Evolutionary conservation across 306 rosid genomes (phyloP).

Genomic region (Comarum palustre): DNA sequence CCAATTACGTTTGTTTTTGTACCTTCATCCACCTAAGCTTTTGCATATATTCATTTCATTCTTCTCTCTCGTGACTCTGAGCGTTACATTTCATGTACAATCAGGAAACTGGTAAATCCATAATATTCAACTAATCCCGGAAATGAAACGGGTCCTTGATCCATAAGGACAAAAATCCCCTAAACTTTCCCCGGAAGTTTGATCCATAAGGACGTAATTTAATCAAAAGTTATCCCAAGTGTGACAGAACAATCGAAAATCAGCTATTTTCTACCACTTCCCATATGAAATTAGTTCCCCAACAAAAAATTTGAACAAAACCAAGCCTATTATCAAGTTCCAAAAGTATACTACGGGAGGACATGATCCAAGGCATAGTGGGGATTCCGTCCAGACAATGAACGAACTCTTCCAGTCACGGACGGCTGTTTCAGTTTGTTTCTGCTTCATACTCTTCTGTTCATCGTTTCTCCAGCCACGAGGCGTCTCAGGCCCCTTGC

Average conservation of each 20-base stretch:
- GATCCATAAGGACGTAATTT: background rate
- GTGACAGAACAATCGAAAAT: background rate
- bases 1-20: too few relatives aligned
- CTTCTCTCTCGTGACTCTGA: too few relatives aligned
- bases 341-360: conserved; percentile 34
- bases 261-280: conserved; percentile 13
- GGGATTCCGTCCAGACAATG: conserved; percentile 28
- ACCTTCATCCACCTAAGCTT: too few relatives aligned
- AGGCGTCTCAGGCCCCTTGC: background rate
- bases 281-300: conserved; percentile 34
- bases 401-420: conserved; percentile 25
- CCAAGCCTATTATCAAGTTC: conserved; percentile 24
- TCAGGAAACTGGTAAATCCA: too few relatives aligned
- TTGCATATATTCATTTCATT: too few relatives aligned
- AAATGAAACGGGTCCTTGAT: background rate
- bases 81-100: too few relatives aligned
- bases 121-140: background rate
- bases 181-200: background rate
- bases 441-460: conserved; percentile 12
- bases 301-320: conserved; percentile 29
- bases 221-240: background rate
- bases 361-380: conserved; percentile 21
- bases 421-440: conserved; percentile 17
- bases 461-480: background rate
- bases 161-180: background rate